Percentiles rank a stretch among this genome's conserved stretches.
Evolutionary conservation across 306 rosid genomes (phyloP).

Genomic region (Quercus rubra): DNA sequence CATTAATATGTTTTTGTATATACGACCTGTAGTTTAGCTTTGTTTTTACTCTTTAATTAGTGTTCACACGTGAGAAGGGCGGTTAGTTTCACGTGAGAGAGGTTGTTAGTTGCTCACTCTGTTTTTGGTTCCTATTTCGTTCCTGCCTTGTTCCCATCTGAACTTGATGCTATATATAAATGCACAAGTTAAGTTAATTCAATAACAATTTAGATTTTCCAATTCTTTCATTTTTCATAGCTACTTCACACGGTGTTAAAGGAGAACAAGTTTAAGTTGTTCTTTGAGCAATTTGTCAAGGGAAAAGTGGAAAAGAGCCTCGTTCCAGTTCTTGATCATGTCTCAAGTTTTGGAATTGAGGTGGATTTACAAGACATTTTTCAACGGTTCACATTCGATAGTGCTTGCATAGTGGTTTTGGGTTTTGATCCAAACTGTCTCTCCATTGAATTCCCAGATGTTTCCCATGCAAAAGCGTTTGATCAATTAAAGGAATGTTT

Average conservation of each 20-base stretch:
- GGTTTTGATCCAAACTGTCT: slow-evolving; percentile 12
- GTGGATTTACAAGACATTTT: slow-evolving; percentile 28
- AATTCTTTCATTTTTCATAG: too few relatives aligned
- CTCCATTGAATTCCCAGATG: background rate
- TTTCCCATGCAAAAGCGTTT: slow-evolving; percentile 9
- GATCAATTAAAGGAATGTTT: slow-evolving; percentile 12
- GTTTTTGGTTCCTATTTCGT: too few relatives aligned
- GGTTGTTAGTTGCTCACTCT: too few relatives aligned
- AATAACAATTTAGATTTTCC: too few relatives aligned
- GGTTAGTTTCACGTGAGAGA: too few relatives aligned
- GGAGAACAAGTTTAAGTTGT: background rate
- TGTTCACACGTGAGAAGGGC: too few relatives aligned
- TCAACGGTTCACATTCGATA: slow-evolving; percentile 17
- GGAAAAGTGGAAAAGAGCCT: slow-evolving; percentile 14
- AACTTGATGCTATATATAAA: too few relatives aligned
- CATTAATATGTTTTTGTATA: too few relatives aligned
- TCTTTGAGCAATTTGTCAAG: background rate
- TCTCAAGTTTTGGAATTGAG: background rate
- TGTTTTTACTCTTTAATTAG: too few relatives aligned
- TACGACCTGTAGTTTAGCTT: too few relatives aligned
- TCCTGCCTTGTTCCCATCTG: too few relatives aligned
- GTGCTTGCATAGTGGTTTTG: background rate
- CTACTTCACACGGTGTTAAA: background rate
- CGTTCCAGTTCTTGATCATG: slow-evolving; percentile 16
- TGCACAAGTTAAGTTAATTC: too few relatives aligned